Evolutionary conservation across 2,329 filamentous ascomycete species (phyloP), one percentile per base, ranked within the genome.

Genomic region (Epichloe festucae): DNA sequence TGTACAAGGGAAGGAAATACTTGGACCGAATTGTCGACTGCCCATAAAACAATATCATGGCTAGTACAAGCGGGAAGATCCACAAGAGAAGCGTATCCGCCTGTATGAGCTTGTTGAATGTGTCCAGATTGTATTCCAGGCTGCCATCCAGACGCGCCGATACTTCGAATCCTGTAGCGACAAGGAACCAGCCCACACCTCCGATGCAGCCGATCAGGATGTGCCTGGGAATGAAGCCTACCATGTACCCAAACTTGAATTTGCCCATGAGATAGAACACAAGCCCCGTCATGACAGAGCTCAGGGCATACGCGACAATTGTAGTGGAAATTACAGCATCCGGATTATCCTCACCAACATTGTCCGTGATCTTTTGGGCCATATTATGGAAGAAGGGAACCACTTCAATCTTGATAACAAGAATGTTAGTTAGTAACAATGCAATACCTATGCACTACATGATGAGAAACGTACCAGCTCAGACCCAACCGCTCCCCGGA

Each of bases 301-400:
- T 97, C 55, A 91, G 71, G 0, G 90, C 86, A 64, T 94, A 98
- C 1, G 93, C 82, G 2, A 90, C 82, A 60, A 98, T 95, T 2
- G 91, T 95, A 0, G 93, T 98, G 34, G 93, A 90, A 56, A 96
- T 85, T 46, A 98, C 85, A 3, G 89, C 86, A 59, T 93, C 84
- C 1, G 87, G 82, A 27, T 93, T 82, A 19, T 90, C 82, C 55
- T 85, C 80, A 15, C 91, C 88, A 57, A 98, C 83, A 43, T 78
- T 75, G 14, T 75, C 73, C 57, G 93, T 82, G 63, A 97, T 96
- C 34, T 85, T 91, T 56, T 84, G 82, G 0, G 93, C 90, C 91
- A 98, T 98, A 62, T 91, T 95, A 70, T 98, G 93, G 65, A 98
- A 97, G 70, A 98, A 98, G 0, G 91, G 93, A 1, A 98, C 91